Evolutionary conservation across 2,329 filamentous ascomycete species (phyloP).

Genomic region (Diplodia sapinea): DNA sequence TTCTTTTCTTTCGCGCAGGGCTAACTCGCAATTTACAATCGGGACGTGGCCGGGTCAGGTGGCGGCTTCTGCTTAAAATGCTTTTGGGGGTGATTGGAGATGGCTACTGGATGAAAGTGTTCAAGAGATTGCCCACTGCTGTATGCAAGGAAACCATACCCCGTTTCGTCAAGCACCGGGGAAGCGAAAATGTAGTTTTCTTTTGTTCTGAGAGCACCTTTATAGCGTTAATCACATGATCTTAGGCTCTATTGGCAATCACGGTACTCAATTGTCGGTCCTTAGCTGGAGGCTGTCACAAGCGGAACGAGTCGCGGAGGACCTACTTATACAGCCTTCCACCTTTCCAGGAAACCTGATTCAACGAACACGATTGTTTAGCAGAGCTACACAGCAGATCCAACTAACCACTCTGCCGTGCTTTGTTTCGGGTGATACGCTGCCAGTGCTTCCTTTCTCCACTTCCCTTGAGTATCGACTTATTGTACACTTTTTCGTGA

Average conservation of each 20-base stretch:
- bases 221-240: neutral
- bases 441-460: no score
- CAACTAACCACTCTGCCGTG: no score
- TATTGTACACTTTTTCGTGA: no score
- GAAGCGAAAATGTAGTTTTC: neutral
- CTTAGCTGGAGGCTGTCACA: neutral
- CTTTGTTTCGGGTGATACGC: no score
- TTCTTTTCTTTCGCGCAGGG: constrained; percentile 35
- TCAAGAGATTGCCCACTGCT: neutral
- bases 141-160: neutral
- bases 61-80: constrained; percentile 1
- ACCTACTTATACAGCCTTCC: no score
- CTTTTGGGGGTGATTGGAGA: no score
- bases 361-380: no score
- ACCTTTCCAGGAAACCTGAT: no score
- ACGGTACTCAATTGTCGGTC: neutral
- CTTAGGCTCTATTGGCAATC: neutral
- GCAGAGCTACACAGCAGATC: no score
- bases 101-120: no score
- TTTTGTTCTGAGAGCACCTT: neutral
- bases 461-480: no score
- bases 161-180: neutral
- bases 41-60: constrained; percentile 40
- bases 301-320: no score
- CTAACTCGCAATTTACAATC: constrained; percentile 64